phyloP scores from a whole-genome alignment of 2,329 filamentous ascomycete species.

The Bipolaris oryzae region DNA sequence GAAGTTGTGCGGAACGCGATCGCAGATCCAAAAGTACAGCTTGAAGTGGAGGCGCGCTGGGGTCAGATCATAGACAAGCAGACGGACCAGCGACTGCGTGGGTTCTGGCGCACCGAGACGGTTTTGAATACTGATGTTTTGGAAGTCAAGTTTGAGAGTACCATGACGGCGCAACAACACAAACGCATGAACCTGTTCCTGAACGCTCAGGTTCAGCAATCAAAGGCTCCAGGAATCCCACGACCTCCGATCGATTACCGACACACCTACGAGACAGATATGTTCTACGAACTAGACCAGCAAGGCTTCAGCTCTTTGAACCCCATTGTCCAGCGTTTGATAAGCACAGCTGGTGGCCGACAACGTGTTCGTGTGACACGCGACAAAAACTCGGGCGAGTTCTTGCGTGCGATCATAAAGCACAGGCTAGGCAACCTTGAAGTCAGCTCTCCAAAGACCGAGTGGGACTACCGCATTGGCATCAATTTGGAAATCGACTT shows the following conservation, averaged over 20 bases:
- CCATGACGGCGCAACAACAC: conserved; percentile 93
- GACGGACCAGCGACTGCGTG: conserved; percentile 69
- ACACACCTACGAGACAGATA: conserved; percentile 82
- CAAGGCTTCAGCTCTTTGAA: conserved; percentile 52
- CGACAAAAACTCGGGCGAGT: conserved; percentile 71
- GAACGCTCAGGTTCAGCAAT: conserved; percentile 69
- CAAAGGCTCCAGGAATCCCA: conserved; percentile 43
- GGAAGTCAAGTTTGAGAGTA: conserved; percentile 72
- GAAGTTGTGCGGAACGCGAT: conserved; percentile 62
- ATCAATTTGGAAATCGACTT: conserved; percentile 94
- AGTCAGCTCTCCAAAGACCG: conserved; percentile 75
- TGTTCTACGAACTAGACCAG: conserved; percentile 68
- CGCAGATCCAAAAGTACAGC: conserved; percentile 66
- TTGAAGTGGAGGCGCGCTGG: conserved; percentile 95
- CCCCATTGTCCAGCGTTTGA: conserved; percentile 67
- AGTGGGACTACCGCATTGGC: conserved; percentile 90
- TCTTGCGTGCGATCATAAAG: conserved; percentile 88
- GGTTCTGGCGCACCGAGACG: conserved; percentile 68
- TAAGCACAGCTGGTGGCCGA: conserved; percentile 25
- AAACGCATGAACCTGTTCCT: conserved; percentile 82
- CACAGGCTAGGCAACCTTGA: conserved; percentile 87
- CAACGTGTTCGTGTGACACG: conserved; percentile 64
- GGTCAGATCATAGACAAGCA: conserved; percentile 77
- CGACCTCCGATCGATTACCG: conserved; percentile 76
- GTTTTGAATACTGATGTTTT: conserved; percentile 31